Percentiles rank a stretch among this genome's conserved stretches.
phyloP scores from a whole-genome alignment of 805 yeast genomes.

The Kregervanrija fluxuum region DNA sequence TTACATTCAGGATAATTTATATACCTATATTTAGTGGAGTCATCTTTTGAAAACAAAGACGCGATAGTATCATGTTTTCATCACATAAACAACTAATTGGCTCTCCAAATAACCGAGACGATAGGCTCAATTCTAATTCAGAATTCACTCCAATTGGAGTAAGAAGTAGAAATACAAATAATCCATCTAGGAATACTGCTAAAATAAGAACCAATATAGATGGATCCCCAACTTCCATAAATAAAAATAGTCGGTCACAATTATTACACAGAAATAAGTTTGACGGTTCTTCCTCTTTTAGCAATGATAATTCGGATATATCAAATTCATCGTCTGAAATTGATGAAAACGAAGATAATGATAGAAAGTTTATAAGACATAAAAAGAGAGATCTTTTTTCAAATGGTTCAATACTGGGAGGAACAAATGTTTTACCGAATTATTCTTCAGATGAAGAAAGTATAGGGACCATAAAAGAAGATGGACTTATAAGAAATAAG shows the following conservation, averaged over 20 bases:
- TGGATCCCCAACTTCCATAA: conserved; percentile 9
- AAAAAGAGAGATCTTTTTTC: background rate
- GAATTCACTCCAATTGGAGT: conserved; percentile 40
- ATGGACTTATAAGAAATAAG: conserved; percentile 16
- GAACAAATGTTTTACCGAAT: conserved; percentile 20
- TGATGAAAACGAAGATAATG: conserved; percentile 13
- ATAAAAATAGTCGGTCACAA: too few relatives aligned
- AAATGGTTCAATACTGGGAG: conserved; percentile 10
- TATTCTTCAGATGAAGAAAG: conserved; percentile 15
- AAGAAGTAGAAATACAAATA: conserved; percentile 8
- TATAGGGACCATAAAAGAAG: conserved; percentile 1
- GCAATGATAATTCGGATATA: background rate
- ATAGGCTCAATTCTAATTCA: conserved; percentile 15
- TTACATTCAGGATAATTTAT: too few relatives aligned
- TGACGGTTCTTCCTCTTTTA: background rate
- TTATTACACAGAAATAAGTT: too few relatives aligned
- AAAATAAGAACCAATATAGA: conserved; percentile 9
- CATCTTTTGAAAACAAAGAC: too few relatives aligned
- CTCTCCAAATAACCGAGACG: conserved; percentile 21
- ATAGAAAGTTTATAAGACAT: conserved; percentile 1
- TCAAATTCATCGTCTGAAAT: conserved; percentile 13
- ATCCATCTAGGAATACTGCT: conserved; percentile 14
- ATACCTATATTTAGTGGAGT: too few relatives aligned
- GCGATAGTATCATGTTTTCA: conserved; percentile 19
- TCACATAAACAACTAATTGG: conserved; percentile 23